Evolutionary conservation across 441 rosid species (phyloP), one percentile per base, ranked within the genome.

Genomic region (Populus hybrid): DNA sequence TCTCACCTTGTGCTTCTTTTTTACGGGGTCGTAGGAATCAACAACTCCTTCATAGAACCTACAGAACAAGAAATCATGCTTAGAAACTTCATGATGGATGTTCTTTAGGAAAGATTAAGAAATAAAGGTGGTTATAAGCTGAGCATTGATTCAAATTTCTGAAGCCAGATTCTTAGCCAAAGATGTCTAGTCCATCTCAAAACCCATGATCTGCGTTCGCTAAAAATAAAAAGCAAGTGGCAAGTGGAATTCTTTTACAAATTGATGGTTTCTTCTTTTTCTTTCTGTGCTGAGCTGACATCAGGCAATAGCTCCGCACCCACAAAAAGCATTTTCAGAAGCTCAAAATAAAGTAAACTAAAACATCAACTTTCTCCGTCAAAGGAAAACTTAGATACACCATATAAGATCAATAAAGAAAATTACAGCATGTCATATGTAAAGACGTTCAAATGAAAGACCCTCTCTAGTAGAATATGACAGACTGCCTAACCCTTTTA

Each of bases 31-130:
- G 36, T 86, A 93, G 53, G 87, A 87, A 63, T 88, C 79, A 64
- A 93, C 71, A 63, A 74, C 80, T 75, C 96, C 97, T 79, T 86
- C 87, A 72, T 90, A 94, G 84, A 83, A 94, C 78, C 99, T 94
- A 88, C 78, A 85, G 28, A 65, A 78, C 4, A 75, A 5, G 66
- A 75, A 77, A 63, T 2, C 24, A 16, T 18, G 30, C 35, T 66
- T 35, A 16, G 70, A 32, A 75, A 71, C 61, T 26, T 16, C 42
- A 18, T 69, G 16, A 34, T 10, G 11, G 16, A 9, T 24, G 20
- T 36, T 21, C 50, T 21, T 18, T 57, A 9, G 35, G 35, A 73
- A 69, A 63, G 57, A 35, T 21, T 2, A 16, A 57, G 40, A 30
- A 72, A 26, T 20, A 26, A 38, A 42, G 53, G 18, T 42, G 67